Conservation (phyloP, 139 green algal species). For the Coelastrella sp. region DNA sequence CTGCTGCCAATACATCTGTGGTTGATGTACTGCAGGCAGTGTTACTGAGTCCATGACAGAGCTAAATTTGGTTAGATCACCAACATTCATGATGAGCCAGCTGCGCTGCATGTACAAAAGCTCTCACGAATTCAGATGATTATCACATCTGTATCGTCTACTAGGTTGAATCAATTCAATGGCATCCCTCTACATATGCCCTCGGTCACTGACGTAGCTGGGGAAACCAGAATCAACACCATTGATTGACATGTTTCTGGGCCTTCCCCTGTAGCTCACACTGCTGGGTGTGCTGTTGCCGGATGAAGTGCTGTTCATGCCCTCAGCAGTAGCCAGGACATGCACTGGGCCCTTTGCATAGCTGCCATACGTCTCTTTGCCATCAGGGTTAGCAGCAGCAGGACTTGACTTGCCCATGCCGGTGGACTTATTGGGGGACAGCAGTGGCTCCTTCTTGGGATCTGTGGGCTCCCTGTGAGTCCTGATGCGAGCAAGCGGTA, state of each 20-base stretch:
- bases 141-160: no score
- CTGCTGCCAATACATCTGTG: no score
- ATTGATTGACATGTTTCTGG: background rate
- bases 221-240: background rate
- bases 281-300: background rate
- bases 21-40: no score
- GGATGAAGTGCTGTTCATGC: background rate
- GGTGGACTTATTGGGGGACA: background rate
- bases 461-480: background rate
- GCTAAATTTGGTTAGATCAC: no score
- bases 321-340: background rate
- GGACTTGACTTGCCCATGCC: background rate
- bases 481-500: constrained; percentile 32
- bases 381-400: background rate
- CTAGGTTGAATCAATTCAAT: no score
- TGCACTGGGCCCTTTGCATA: background rate
- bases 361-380: background rate
- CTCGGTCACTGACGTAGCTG: background rate
- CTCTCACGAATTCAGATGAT: no score
- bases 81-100: no score
- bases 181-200: no score
- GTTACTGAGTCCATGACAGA: no score
- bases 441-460: background rate
- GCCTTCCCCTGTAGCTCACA: background rate
- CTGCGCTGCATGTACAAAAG: no score